phyloP scores from a whole-genome alignment of 306 rosid genomes.

The Castanea mollissima region DNA sequence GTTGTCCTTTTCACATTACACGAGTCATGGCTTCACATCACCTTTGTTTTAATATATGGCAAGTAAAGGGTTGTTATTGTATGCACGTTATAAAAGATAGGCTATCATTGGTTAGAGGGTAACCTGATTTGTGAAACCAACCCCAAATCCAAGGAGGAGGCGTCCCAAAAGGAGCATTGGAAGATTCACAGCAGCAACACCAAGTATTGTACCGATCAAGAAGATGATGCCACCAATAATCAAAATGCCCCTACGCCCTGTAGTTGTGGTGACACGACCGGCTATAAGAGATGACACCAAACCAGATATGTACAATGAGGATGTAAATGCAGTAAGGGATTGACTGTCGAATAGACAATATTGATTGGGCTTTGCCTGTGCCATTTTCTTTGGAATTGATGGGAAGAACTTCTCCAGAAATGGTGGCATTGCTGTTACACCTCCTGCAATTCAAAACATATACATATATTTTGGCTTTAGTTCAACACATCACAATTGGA shows the following conservation, averaged over 20 bases:
- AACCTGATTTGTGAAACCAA: constrained; percentile 3
- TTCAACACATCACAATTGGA: no score
- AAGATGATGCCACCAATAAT: not conserved
- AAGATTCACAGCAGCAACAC: not conserved
- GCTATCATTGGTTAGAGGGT: no score
- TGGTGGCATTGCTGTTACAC: constrained; percentile 40
- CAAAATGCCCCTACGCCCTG: not conserved
- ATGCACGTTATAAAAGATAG: no score
- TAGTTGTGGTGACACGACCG: not conserved
- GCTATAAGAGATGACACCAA: not conserved
- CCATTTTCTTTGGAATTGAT: not conserved
- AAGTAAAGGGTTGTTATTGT: no score
- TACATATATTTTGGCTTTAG: no score
- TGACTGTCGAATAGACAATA: not conserved
- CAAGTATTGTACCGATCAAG: not conserved
- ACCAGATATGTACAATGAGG: not conserved
- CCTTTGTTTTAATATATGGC: no score
- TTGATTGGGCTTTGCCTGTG: not conserved
- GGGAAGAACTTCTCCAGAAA: constrained; percentile 44
- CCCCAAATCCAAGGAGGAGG: not conserved
- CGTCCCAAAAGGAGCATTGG: not conserved
- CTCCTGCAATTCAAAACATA: constrained; percentile 23
- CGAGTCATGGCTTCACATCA: no score
- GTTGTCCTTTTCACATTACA: no score
- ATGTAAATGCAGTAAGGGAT: not conserved